Conservation (phyloP, 768 basidiomycete species). For the Daedaleopsis sinensis region DNA sequence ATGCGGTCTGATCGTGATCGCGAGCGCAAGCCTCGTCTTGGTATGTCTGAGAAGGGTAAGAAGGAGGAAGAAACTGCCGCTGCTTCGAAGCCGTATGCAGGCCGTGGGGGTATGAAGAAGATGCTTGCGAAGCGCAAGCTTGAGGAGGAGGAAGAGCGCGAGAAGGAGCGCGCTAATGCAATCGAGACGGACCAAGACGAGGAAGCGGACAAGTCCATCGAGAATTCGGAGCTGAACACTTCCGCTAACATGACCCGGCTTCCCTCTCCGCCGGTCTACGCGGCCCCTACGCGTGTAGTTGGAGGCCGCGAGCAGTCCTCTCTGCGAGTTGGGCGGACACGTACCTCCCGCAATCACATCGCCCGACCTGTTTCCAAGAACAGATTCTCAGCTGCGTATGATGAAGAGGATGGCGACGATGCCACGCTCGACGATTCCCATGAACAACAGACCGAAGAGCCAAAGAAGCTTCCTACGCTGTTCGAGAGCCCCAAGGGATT, state of each 20-base stretch:
- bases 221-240: constrained; percentile 25
- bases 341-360: constrained; percentile 59
- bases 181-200: constrained; percentile 37
- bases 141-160: constrained; percentile 54
- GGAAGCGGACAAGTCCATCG: constrained; percentile 31
- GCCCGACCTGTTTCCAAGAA: constrained; percentile 50
- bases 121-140: constrained; percentile 62
- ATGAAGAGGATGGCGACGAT: constrained; percentile 46
- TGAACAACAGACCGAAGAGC: constrained; percentile 46
- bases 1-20: constrained; percentile 69
- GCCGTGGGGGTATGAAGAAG: constrained; percentile 79
- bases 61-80: constrained; percentile 39
- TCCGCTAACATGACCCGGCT: constrained; percentile 14
- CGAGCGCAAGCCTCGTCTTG: constrained; percentile 48
- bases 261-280: constrained; percentile 20
- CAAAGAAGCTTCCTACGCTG: constrained; percentile 44
- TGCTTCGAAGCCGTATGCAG: constrained; percentile 77
- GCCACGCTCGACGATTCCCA: constrained; percentile 22
- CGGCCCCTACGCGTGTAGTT: constrained; percentile 15
- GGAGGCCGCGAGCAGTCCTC: constrained; percentile 48
- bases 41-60: constrained; percentile 39
- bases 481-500: constrained; percentile 68
- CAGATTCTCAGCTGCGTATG: constrained; percentile 71
- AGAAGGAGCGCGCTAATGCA: constrained; percentile 32
- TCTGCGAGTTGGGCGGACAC: constrained; percentile 66